A percentile compares a stretch with the other conserved stretches of the same genome.
Conservation (phyloP, 1,284 basidiomycete species). For the Tilletia setariae region DNA sequence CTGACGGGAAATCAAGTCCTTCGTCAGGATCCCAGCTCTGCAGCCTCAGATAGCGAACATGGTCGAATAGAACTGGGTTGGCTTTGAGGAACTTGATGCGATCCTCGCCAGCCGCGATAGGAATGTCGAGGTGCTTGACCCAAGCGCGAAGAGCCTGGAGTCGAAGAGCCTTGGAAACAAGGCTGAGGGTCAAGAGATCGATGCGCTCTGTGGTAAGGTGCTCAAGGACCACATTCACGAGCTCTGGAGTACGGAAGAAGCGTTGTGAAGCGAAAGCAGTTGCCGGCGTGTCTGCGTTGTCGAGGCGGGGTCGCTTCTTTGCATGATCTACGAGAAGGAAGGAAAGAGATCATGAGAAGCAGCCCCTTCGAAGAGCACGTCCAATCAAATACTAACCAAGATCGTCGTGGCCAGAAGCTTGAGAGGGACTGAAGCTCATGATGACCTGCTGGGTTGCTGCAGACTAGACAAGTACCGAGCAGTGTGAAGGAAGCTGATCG, state of each 20-base stretch:
- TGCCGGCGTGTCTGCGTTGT: too few relatives aligned
- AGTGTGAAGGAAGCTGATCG: too few relatives aligned
- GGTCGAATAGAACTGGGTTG: neutral
- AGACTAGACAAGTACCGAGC: too few relatives aligned
- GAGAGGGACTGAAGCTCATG: too few relatives aligned
- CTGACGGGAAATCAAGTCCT: neutral
- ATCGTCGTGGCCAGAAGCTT: too few relatives aligned
- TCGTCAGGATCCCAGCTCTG: neutral
- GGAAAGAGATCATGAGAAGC: too few relatives aligned
- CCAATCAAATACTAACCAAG: too few relatives aligned
- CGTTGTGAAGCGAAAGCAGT: neutral
- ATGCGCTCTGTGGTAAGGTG: neutral
- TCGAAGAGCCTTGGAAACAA: neutral
- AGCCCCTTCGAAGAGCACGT: too few relatives aligned
- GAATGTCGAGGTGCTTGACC: neutral
- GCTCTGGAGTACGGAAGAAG: neutral
- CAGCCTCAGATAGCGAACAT: neutral
- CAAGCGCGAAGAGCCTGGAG: neutral
- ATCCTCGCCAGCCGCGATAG: neutral
- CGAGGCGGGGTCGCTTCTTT: too few relatives aligned
- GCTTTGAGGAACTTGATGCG: neutral
- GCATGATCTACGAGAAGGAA: too few relatives aligned
- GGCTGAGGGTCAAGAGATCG: neutral
- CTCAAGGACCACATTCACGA: neutral
- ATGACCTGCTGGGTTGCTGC: too few relatives aligned